Conservation (phyloP, 208 protist genomes). For the Crithidia acanthocephali region DNA sequence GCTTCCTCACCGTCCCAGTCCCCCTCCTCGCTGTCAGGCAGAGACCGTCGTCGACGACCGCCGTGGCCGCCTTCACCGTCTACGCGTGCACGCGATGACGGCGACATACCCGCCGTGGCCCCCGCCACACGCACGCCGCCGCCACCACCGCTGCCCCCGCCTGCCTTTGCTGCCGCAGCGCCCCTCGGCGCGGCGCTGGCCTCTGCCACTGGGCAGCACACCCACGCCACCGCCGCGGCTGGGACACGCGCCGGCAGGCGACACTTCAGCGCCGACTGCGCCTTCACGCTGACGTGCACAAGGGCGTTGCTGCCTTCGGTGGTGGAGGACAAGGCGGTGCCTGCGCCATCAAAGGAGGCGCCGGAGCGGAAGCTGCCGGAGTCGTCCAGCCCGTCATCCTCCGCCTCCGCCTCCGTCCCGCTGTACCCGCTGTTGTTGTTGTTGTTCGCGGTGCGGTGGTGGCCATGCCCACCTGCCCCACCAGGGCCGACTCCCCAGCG, state of each 20-base stretch:
- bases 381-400: slow-evolving; percentile 31
- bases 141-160: too few relatives aligned
- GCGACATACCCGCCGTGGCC: neutral
- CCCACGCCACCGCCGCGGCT: slow-evolving; percentile 51
- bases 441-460: too few relatives aligned
- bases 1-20: neutral
- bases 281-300: slow-evolving; percentile 20
- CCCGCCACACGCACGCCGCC: neutral
- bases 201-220: slow-evolving; percentile 16
- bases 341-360: slow-evolving; percentile 16
- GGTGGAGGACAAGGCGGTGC: slow-evolving; percentile 9
- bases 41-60: neutral
- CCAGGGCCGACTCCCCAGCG: slow-evolving; percentile 18
- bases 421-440: slow-evolving; percentile 27
- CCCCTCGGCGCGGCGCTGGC: neutral
- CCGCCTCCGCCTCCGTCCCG: slow-evolving; percentile 31
- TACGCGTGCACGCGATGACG: neutral
- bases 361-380: slow-evolving; percentile 30
- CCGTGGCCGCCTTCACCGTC: neutral
- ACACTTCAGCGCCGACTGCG: slow-evolving; percentile 38
- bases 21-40: neutral
- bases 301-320: slow-evolving; percentile 24
- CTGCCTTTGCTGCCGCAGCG: neutral
- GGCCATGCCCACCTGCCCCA: neutral
- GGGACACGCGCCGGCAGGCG: slow-evolving; percentile 50